phyloP scores from a whole-genome alignment of 345 rosid species.

The Schrenkiella parvula region DNA sequence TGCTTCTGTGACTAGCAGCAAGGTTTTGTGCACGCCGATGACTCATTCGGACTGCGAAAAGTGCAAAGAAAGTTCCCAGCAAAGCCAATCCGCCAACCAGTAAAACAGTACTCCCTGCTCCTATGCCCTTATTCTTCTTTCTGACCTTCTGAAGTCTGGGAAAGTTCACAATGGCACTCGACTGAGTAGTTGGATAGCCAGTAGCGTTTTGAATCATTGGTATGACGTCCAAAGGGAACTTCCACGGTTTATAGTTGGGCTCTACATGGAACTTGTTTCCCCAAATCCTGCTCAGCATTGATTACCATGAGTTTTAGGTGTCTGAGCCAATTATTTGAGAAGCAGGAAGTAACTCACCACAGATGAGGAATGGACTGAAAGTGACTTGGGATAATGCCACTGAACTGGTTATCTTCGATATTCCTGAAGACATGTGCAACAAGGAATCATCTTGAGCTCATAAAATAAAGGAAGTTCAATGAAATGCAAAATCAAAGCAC shows the following conservation, averaged over 20 bases:
- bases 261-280: slow-evolving; percentile 62
- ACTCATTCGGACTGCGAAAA: slow-evolving; percentile 42
- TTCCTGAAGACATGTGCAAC: slow-evolving; percentile 48
- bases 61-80: slow-evolving; percentile 50
- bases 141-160: slow-evolving; percentile 35
- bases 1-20: slow-evolving; percentile 32
- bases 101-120: slow-evolving; percentile 55
- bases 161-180: slow-evolving; percentile 69
- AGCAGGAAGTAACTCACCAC: slow-evolving; percentile 43
- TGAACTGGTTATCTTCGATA: slow-evolving; percentile 69
- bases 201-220: slow-evolving; percentile 46
- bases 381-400: slow-evolving; percentile 76
- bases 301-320: not conserved
- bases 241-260: slow-evolving; percentile 69
- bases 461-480: slow-evolving; percentile 17
- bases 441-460: slow-evolving; percentile 15
- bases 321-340: not conserved
- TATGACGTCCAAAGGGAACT: slow-evolving; percentile 50
- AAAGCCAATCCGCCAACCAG: slow-evolving; percentile 59
- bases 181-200: slow-evolving; percentile 56
- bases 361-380: slow-evolving; percentile 80
- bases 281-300: slow-evolving; percentile 56
- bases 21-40: slow-evolving; percentile 37
- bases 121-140: slow-evolving; percentile 45
- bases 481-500: slow-evolving; percentile 15